These are phyloP conservation scores for Macrolepiota dolichaula DNA, from an alignment of 768 basidiomycete genomes.

Conservation along the genomic window DNA sequence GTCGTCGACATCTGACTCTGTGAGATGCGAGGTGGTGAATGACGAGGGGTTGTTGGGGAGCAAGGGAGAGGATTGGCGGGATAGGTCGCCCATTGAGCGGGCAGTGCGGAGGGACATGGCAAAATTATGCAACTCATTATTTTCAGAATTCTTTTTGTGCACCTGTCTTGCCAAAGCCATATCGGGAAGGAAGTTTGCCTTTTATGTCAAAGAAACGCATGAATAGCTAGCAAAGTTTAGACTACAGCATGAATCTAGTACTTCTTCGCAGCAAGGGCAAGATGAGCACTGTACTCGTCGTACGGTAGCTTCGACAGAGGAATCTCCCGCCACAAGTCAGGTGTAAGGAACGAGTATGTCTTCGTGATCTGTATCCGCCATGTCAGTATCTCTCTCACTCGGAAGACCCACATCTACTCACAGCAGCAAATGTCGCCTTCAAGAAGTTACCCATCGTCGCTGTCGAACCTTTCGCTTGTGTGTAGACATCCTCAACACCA, in stretches of 20 bases:
- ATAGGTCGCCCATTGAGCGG: conserved; percentile 8
- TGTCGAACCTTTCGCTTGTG: conserved; percentile 96
- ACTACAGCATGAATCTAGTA: conserved; percentile 27
- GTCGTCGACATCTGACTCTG: conserved; percentile 8
- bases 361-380: conserved; percentile 77
- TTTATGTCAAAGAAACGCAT: conserved; percentile 12
- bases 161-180: background rate
- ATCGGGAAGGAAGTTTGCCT: conserved; percentile 13
- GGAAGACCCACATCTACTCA: conserved; percentile 33
- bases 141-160: background rate
- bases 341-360: conserved; percentile 98
- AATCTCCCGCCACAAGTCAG: conserved; percentile 96
- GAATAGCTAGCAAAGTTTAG: conserved; percentile 10
- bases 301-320: conserved; percentile 85
- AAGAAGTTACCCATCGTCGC: conserved; percentile 99
- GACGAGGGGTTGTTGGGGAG: background rate
- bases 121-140: background rate
- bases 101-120: background rate
- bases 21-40: no score
- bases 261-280: conserved; percentile 84
- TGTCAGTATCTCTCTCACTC: background rate
- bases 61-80: background rate
- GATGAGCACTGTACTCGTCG: conserved; percentile 93
- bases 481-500: conserved; percentile 97
- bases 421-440: conserved; percentile 93